phyloP scores from a whole-genome alignment of 345 rosid species.

The Reutealis trisperma region DNA sequence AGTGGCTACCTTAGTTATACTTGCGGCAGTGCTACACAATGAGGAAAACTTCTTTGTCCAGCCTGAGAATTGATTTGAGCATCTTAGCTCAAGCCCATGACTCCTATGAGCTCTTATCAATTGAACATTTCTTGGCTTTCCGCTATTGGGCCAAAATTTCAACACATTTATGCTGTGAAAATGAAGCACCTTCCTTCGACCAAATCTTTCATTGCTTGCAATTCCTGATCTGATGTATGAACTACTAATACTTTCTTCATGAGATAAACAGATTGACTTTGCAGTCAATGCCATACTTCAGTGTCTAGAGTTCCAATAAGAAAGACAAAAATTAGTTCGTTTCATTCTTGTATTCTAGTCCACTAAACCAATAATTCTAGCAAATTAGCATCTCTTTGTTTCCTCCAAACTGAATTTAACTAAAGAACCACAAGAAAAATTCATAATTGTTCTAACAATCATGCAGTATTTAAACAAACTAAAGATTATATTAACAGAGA shows the following conservation, averaged over 20 bases:
- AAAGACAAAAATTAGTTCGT: background rate
- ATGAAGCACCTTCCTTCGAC: slow-evolving; percentile 32
- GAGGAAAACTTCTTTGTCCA: slow-evolving; percentile 43
- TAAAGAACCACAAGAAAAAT: background rate
- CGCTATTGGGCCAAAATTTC: slow-evolving; percentile 39
- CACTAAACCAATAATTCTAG: background rate
- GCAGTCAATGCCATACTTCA: slow-evolving; percentile 61
- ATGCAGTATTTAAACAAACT: background rate
- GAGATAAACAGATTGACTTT: slow-evolving; percentile 45
- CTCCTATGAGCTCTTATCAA: slow-evolving; percentile 30
- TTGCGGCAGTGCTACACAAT: slow-evolving; percentile 12
- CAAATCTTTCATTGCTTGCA: slow-evolving; percentile 28
- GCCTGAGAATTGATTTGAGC: slow-evolving; percentile 36
- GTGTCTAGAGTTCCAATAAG: slow-evolving; percentile 32
- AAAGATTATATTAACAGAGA: background rate
- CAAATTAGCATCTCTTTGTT: background rate
- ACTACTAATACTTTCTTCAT: slow-evolving; percentile 39
- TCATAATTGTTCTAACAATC: background rate
- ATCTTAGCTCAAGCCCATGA: slow-evolving; percentile 25
- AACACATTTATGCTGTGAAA: slow-evolving; percentile 32
- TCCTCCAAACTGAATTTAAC: background rate
- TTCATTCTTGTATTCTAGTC: background rate
- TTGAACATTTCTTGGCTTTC: slow-evolving; percentile 28
- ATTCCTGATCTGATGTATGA: slow-evolving; percentile 33
- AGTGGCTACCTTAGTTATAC: slow-evolving; percentile 39